Evolutionary conservation across 2,329 filamentous ascomycete species (phyloP), one percentile per base, ranked within the genome.

Genomic region (Fonsecaea monophora): DNA sequence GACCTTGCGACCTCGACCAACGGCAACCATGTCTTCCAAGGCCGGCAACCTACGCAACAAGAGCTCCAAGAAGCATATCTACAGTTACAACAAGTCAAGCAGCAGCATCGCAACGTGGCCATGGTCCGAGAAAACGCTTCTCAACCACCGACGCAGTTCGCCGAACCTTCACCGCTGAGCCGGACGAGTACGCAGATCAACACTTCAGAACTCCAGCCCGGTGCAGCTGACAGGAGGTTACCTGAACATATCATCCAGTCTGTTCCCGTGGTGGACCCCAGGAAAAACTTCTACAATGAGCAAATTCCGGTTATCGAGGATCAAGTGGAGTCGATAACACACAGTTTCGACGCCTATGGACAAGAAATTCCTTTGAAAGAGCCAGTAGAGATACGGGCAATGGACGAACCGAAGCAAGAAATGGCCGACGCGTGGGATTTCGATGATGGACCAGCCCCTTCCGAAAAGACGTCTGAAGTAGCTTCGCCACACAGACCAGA

Each of bases 391-490:
- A 64, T 71, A 65, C 85, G 89, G 74, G 68, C 80, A 12, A 59
- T 73, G 10, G 57, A 68, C n/a, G 73, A 73, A 38, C 25, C 53
- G 3, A 74, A 40, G 54, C 74, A 78, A 7, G 80, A 83, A 3
- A 88, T 91, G 66, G 76, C 85, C 0, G 94, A 97, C 74, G 92
- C 87, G 8, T 99, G 95, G 95, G 94, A 96, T 74, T 99, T 99
- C 72, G 92, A 94, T 62, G 93, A 97, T 66, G 85, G 88, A 8
- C 82, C 84, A n/a, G 74, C 81, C 60, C 80, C 86, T 0, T 80
- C 85, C 54, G 78, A 78, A 57, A 70, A 74, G 1, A 69, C 78
- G 76, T 32, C 75, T 71, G 84, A 84, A 62, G 77, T 83, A 10
- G 37, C 82, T 74, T 71, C 89, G 78, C 79, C 88, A 10, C 82